These are phyloP conservation scores for Beauveria pseudobassiana DNA, from an alignment of 2,329 filamentous ascomycete species.

Conservation along the genomic window DNA sequence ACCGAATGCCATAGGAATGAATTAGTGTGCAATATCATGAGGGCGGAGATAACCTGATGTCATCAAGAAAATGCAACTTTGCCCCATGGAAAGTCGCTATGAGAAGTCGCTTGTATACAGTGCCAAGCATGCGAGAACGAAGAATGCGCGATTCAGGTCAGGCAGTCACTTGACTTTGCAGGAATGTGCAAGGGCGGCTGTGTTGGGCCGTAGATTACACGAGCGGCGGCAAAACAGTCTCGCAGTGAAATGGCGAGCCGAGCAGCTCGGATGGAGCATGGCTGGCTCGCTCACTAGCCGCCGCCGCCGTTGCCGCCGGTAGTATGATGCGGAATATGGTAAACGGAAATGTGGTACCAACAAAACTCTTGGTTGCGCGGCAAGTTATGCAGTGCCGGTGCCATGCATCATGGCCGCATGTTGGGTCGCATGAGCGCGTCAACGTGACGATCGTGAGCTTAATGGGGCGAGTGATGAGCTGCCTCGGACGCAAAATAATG, in stretches of 20 bases:
- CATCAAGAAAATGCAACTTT: no score
- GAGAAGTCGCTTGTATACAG: neutral
- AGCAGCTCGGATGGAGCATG: neutral
- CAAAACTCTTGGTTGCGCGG: neutral
- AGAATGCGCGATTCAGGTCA: neutral
- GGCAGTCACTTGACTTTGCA: neutral
- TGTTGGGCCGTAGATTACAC: neutral
- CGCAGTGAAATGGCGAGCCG: neutral
- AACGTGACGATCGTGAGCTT: constrained; percentile 1
- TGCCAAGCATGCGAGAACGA: neutral
- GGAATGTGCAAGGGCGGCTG: neutral
- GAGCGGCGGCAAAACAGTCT: neutral
- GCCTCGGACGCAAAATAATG: neutral
- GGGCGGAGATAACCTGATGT: no score
- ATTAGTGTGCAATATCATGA: no score
- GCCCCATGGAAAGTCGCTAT: no score
- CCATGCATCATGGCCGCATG: neutral
- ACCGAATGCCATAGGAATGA: no score
- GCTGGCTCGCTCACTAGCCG: neutral
- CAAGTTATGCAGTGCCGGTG: neutral
- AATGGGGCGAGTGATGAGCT: neutral
- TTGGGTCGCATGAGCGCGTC: constrained; percentile 2
- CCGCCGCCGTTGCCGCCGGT: neutral
- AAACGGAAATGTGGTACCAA: neutral
- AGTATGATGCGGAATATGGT: neutral